Evolutionary conservation across 1,284 basidiomycete species (phyloP).

Genomic region (Violaceomyces palustris): DNA sequence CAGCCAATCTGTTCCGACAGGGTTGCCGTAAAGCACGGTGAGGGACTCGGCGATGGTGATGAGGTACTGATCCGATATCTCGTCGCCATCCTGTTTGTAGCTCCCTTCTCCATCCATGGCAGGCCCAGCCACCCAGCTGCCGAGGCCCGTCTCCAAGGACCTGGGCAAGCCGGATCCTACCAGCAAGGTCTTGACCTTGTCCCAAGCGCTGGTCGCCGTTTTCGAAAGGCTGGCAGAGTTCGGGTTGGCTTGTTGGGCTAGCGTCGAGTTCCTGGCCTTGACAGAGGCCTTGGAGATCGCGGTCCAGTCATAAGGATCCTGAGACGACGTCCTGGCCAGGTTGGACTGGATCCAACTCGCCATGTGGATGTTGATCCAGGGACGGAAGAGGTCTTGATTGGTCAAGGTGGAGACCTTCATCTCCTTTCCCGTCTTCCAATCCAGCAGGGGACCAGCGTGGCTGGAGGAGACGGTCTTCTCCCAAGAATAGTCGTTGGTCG

Average conservation of each 20-base stretch:
- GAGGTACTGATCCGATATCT: slow-evolving; percentile 41
- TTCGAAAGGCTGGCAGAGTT: too few relatives aligned
- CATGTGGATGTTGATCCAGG: slow-evolving; percentile 50
- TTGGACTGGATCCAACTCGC: slow-evolving; percentile 49
- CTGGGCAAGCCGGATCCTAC: slow-evolving; percentile 7
- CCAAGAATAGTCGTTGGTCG: slow-evolving; percentile 34
- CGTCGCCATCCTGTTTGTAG: slow-evolving; percentile 38
- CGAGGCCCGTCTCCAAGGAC: slow-evolving; percentile 29
- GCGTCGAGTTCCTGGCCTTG: not conserved
- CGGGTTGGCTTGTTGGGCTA: not conserved
- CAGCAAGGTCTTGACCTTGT: slow-evolving; percentile 2
- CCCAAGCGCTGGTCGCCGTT: slow-evolving; percentile 3
- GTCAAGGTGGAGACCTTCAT: slow-evolving; percentile 18
- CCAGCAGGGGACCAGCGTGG: slow-evolving; percentile 26
- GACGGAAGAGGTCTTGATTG: slow-evolving; percentile 35
- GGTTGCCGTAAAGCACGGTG: slow-evolving; percentile 31
- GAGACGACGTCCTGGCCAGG: slow-evolving; percentile 31
- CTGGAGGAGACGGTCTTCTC: slow-evolving; percentile 15
- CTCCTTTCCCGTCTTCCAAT: slow-evolving; percentile 34
- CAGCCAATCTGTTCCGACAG: slow-evolving; percentile 21
- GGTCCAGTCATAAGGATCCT: slow-evolving; percentile 43
- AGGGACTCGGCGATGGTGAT: slow-evolving; percentile 30
- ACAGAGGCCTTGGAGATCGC: slow-evolving; percentile 6
- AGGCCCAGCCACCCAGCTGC: slow-evolving; percentile 50
- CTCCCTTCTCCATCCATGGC: slow-evolving; percentile 30